These are phyloP conservation scores for Salix arbutifolia DNA, from an alignment of 345 rosid genomes.

Conservation along the genomic window DNA sequence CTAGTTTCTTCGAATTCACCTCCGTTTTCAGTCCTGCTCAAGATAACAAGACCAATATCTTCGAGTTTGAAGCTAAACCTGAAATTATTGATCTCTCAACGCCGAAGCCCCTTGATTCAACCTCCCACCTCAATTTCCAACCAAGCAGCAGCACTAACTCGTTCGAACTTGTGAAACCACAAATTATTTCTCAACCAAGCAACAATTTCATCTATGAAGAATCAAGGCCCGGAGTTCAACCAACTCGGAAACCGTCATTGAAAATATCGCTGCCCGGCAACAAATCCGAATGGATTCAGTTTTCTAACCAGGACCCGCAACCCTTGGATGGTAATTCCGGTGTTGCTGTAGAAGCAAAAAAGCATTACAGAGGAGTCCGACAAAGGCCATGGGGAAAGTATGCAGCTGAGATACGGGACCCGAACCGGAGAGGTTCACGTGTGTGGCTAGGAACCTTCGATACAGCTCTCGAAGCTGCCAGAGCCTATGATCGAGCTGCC, in stretches of 20 bases:
- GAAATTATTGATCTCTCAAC: constrained; percentile 31
- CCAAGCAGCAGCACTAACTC: neutral
- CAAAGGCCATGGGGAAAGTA: constrained; percentile 93
- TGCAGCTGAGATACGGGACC: constrained; percentile 96
- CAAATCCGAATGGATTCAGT: constrained; percentile 45
- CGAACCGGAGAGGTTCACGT: constrained; percentile 62
- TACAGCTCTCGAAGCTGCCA: constrained; percentile 69
- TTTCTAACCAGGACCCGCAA: constrained; percentile 15
- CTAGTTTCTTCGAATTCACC: constrained; percentile 25
- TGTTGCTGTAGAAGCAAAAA: constrained; percentile 18
- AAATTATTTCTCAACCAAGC: neutral
- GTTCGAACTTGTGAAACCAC: constrained; percentile 21
- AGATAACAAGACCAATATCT: constrained; percentile 7
- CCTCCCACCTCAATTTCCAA: neutral
- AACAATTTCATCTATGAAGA: constrained; percentile 16
- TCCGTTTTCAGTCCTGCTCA: neutral
- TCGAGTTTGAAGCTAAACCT: constrained; percentile 43
- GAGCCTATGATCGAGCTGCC: constrained; percentile 81
- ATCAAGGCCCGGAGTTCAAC: constrained; percentile 13
- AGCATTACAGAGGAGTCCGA: constrained; percentile 89
- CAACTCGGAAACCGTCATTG: constrained; percentile 17
- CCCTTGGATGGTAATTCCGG: neutral
- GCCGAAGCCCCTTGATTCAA: constrained; percentile 14
- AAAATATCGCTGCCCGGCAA: constrained; percentile 47
- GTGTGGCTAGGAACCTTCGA: constrained; percentile 89